Evolutionary conservation across 495 filamentous ascomycete species (phyloP), one percentile per base, ranked within the genome.

Genomic region (Lasiosphaeriaceae sp.): DNA sequence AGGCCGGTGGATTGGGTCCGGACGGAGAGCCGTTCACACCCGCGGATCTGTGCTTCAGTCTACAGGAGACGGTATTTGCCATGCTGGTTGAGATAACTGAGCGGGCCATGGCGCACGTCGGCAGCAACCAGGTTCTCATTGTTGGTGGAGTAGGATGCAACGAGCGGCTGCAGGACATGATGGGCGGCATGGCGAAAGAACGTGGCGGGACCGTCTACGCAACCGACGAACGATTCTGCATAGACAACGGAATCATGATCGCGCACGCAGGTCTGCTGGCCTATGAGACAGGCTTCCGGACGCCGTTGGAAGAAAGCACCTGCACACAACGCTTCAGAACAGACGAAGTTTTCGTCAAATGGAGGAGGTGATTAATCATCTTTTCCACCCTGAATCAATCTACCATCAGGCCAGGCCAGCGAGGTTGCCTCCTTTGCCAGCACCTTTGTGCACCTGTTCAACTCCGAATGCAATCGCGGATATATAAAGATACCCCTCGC

Each of bases 171-270:
- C 94, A 98, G 75, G 86, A 96, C 66, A 98, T 98, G 94, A 98
- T 98, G 95, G 90, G 87, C 0, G 72, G 87, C 9, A 98, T 98
- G 94, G 94, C 92, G n/a, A 77, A 77, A 39, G 91, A 96, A 69
- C 78, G 95, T 34, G 89, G 91, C 17, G 94, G 94, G 0, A 90
- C 83, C 69, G 89, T 97, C 19, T 97, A 87, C 76, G 92, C 92
- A 9, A 98, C 93, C 1, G 93, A 97, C 71, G 92, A 97, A 74
- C 83, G 94, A 46, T 97, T 96, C 73, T 97, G 94, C 66, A 98
- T 98, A 60, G 95, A 98, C 74, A 98, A 98, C 66, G 95, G 94
- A 44, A 97, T 98, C 56, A 98, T 98, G 94, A 98, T 98, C 75
- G 94, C 94, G 12, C 94, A 98, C 75, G 94, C 94, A 11, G 94